These are phyloP conservation scores for Coleophoma eucalyptorum DNA, from an alignment of 2,329 filamentous ascomycete genomes.

Conservation along the genomic window DNA sequence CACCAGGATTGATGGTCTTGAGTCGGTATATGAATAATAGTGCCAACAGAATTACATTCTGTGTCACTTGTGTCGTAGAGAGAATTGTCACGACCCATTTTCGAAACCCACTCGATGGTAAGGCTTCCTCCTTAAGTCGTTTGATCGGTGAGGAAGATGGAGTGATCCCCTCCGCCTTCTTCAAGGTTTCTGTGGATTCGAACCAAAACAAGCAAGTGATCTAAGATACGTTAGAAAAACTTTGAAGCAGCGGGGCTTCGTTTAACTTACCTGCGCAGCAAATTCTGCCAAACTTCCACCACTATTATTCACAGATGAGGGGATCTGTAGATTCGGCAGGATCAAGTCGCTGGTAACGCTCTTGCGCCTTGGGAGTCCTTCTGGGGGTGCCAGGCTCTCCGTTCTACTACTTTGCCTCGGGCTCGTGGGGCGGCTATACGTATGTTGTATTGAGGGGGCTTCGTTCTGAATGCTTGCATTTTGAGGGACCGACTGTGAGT, in stretches of 20 bases:
- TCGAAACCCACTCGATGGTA: constrained; percentile 74
- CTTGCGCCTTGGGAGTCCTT: constrained; percentile 15
- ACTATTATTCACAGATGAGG: constrained; percentile 68
- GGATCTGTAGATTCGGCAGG: constrained; percentile 55
- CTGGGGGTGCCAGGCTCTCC: constrained; percentile 11
- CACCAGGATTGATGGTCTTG: constrained; percentile 83
- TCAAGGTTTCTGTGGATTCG: constrained; percentile 77
- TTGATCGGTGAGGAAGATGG: constrained; percentile 38
- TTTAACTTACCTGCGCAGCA: constrained; percentile 67
- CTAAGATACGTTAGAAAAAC: constrained; percentile 40
- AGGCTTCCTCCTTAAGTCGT: constrained; percentile 65
- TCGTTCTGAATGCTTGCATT: constrained; percentile 22
- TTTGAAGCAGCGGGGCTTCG: neutral
- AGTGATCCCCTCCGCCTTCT: constrained; percentile 59
- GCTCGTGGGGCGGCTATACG: constrained; percentile 13
- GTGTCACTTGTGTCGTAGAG: constrained; percentile 91
- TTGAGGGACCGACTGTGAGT: constrained; percentile 4
- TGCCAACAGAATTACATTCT: constrained; percentile 89
- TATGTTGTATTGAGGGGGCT: constrained; percentile 7
- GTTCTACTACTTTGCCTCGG: constrained; percentile 13
- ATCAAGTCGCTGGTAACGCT: constrained; percentile 19
- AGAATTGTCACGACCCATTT: constrained; percentile 94
- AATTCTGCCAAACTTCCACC: constrained; percentile 79
- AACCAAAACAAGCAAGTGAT: constrained; percentile 99
- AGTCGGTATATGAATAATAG: constrained; percentile 90